A percentile compares a stretch with the other conserved stretches of the same genome.
These are phyloP conservation scores for Microdochium nivale DNA, from an alignment of 2,329 filamentous ascomycete genomes.

Conservation along the genomic window DNA sequence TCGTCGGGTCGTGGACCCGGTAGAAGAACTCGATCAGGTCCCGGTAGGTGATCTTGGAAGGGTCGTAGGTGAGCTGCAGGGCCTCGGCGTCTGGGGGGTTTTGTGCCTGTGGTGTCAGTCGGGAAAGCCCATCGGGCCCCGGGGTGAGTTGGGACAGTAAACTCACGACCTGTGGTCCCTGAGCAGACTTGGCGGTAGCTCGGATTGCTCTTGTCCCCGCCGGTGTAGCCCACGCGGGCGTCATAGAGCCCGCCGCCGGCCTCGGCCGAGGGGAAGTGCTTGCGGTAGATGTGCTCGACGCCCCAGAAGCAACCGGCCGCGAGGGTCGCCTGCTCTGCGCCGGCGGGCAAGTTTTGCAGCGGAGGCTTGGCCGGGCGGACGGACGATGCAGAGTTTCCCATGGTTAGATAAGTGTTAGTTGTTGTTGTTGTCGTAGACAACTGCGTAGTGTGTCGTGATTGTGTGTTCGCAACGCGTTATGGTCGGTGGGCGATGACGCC, in stretches of 20 bases:
- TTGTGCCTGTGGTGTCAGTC: no score
- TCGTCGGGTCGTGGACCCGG: constrained; percentile 95
- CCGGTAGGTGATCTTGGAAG: constrained; percentile 64
- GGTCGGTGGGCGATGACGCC: no score
- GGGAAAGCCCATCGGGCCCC: no score
- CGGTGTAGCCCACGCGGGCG: constrained; percentile 89
- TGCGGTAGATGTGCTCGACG: constrained; percentile 88
- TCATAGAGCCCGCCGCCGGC: constrained; percentile 73
- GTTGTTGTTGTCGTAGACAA: no score
- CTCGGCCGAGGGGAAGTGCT: constrained; percentile 52
- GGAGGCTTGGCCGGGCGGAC: constrained; percentile 22
- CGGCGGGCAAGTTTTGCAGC: constrained; percentile 45
- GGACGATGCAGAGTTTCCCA: constrained; percentile 32
- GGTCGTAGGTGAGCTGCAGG: constrained; percentile 80
- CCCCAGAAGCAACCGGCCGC: constrained; percentile 99
- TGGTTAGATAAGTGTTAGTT: constrained; percentile 5
- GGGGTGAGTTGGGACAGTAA: background rate
- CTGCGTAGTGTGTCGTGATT: no score
- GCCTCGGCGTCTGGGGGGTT: constrained; percentile 71
- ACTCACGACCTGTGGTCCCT: constrained; percentile 76
- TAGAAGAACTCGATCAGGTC: constrained; percentile 95
- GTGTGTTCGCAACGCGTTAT: no score
- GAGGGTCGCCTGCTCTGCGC: constrained; percentile 72
- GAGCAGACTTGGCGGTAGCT: constrained; percentile 77
- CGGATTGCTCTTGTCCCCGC: constrained; percentile 66